Evolutionary conservation across 805 yeast species (phyloP), one percentile per base, ranked within the genome.

Genomic region (Metschnikowia dekortorum): DNA sequence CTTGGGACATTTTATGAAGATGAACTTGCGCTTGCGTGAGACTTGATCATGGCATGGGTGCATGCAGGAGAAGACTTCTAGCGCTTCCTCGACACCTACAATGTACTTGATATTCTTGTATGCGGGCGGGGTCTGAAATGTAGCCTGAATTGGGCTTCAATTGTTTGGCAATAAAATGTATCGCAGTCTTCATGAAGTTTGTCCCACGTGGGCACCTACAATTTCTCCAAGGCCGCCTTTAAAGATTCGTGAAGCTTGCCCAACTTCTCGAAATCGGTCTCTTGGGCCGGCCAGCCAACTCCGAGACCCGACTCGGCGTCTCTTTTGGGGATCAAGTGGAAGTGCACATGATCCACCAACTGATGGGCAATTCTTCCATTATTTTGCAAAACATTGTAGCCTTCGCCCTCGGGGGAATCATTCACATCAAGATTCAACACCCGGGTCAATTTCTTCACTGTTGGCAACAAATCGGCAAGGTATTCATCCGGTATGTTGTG

Each of bases 351-450:
- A 59, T 87, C 94, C 50, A 94, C 98, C 49, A 79, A 85, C 73
- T 92, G 99, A 65, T 94, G 98, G 10, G 98, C 99, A 63, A 91
- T 84, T 65, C 88, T 73, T 45, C 98, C 98, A 60, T 92, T 94
- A 76, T 92, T 94, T 69, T 91, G 98, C 57, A 92, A 74, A 18
- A 92, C 66, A 65, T 92, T 92, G 78, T 92, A 92, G 41, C 96
- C 96, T 45, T 70, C 76, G 16, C 89, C 89, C 5, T 77, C 76
- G 4, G 76, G 75, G 32, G 82, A 79, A 36, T 87, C 81, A 52
- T 84, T 85, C 42, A 73, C 71, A 56, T 81, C 85, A 55, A 85
- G 75, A 3, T 80, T 85, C 53, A 88, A 73, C 6, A 87, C 86
- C 56, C 81, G 78, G 52, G 94, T 90, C 57, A 94, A 74, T 65